phyloP scores from a whole-genome alignment of 192 early-diverging fungal genomes.

The Gryganskiella cystojenkinii region DNA sequence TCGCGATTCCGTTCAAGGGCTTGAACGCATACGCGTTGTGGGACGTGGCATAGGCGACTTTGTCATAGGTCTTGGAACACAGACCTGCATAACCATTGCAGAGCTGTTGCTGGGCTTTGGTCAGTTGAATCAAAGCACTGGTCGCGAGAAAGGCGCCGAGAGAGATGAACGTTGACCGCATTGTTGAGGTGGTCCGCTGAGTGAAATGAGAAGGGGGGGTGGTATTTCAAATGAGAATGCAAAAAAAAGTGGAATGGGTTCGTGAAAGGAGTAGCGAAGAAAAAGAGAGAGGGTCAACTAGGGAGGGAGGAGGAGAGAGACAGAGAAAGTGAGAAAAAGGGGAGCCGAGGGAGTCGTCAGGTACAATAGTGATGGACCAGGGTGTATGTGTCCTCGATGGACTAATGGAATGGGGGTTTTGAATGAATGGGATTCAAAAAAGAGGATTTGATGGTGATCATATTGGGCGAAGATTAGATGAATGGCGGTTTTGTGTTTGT shows the following conservation, averaged over 20 bases:
- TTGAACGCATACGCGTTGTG: conserved; percentile 77
- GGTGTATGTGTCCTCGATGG: too few species aligned
- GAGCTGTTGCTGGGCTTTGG: conserved; percentile 30
- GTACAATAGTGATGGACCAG: too few species aligned
- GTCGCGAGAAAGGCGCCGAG: neutral
- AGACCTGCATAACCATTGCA: conserved; percentile 79
- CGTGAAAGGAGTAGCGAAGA: neutral
- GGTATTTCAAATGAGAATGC: neutral
- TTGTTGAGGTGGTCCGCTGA: too few species aligned
- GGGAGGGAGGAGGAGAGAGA: neutral
- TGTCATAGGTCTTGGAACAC: conserved; percentile 71
- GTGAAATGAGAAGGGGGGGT: neutral
- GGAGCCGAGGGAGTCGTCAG: neutral
- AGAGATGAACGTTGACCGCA: conserved; percentile 26
- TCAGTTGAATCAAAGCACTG: neutral
- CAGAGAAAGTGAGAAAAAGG: neutral
- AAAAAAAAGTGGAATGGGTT: too few species aligned
- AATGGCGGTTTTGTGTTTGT: too few species aligned
- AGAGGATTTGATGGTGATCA: too few species aligned
- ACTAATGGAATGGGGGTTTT: too few species aligned
- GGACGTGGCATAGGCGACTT: conserved; percentile 73
- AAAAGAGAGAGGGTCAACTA: neutral
- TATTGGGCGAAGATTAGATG: too few species aligned
- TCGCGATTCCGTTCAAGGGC: conserved; percentile 64
- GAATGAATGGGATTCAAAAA: too few species aligned